Percentiles rank a stretch among this genome's conserved stretches.
phyloP scores from a whole-genome alignment of 306 rosid species.

The Cicer bijugum region DNA sequence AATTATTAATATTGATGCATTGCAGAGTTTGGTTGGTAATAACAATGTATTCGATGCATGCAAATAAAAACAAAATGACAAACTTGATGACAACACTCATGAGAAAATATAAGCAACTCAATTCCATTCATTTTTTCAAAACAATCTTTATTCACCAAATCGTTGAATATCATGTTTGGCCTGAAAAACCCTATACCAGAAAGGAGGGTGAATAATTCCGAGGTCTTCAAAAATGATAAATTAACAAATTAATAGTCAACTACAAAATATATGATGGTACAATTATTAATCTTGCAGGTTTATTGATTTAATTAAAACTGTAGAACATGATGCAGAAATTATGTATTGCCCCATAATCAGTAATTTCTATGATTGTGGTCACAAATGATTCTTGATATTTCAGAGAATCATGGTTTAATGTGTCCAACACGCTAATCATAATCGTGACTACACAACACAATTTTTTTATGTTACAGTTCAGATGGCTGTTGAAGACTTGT shows the following conservation, averaged over 20 bases:
- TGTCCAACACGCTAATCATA: background rate
- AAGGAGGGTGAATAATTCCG: background rate
- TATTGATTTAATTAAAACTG: constrained; percentile 3
- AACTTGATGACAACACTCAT: constrained; percentile 50
- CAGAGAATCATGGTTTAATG: background rate
- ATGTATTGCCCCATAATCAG: background rate
- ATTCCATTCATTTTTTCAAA: background rate
- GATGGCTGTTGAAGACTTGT: background rate
- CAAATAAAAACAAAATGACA: constrained; percentile 56
- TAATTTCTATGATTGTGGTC: background rate
- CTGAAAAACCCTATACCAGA: constrained; percentile 16
- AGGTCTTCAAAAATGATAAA: background rate
- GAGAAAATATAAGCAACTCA: constrained; percentile 28
- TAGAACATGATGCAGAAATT: background rate
- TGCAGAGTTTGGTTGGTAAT: constrained; percentile 21
- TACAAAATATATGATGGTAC: constrained; percentile 23
- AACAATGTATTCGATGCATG: constrained; percentile 17
- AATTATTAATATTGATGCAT: constrained; percentile 36
- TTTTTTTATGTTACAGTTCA: background rate
- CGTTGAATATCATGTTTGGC: background rate
- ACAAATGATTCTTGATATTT: background rate
- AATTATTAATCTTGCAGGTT: constrained; percentile 24
- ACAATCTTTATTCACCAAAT: background rate
- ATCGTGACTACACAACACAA: background rate
- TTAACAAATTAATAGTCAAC: background rate